Base-by-base conservation (phyloP, 1,284 basidiomycete genomes). In the Anthracocystis walkeri region DNA sequence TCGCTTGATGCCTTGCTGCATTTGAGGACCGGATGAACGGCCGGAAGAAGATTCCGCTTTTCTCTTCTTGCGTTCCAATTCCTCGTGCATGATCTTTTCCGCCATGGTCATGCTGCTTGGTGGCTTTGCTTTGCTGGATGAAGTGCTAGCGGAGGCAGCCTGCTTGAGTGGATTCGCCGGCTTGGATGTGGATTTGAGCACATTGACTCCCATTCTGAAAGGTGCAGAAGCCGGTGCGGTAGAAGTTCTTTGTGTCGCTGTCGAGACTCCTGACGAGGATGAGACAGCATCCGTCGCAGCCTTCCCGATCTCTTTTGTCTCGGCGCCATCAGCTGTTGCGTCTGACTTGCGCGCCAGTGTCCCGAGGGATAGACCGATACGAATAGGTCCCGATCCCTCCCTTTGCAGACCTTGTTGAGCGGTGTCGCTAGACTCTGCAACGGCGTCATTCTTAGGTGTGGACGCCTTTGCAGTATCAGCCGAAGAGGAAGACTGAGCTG, bases 401-500 rank as follows among this genome's bases (percentile, higher is more conserved):
- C 77, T 60, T 21, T 64, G 44, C 16, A 82, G 66, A 11, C 80
- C 78, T 27, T 73, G 52, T 3, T 58, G 25, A 12, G 64, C 35
- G 53, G 60, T 63, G 58, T 53, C 58, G 25, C 40, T 20, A 8
- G 41, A 6, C 18, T 56, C 16, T 18, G 46, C 6, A 14, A 12
- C 41, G 53, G 25, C 14, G 18, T n/a, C 3, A 20, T 7, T 29
- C 4, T 10, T 18, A 2, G 33, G 25, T 2, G 33, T 16, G 6
- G 38, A 3, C 10, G 11, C n/a, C 20, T 50, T 46, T n/a, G 33
- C 7, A 4, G 16, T 20, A 2, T 3, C 48, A 2, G 33, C 83
- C n/a, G 84, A 83, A 1, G 86, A 82, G n/a, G 84, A 82, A 16
- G 84, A 67, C 14, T 72, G 58, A 0, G 62, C 53, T 21, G 97